These are phyloP conservation scores for Scytalidium lignicola DNA, from an alignment of 2,329 filamentous ascomycete genomes.

Conservation along the genomic window DNA sequence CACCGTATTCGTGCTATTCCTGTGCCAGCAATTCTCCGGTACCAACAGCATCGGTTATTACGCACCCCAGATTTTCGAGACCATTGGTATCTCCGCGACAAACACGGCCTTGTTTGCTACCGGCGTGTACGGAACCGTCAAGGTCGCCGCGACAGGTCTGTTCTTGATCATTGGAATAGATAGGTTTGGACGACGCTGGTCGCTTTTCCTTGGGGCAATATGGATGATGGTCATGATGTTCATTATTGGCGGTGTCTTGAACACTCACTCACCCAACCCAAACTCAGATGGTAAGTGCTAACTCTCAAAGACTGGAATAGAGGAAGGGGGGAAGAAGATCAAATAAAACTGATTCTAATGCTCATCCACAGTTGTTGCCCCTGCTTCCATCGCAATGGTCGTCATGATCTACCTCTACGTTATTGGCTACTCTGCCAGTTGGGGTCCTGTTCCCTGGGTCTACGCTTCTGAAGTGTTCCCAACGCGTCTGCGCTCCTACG, in stretches of 20 bases:
- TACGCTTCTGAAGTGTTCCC: conserved; percentile 49
- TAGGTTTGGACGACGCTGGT: conserved; percentile 40
- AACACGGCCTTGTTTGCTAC: conserved; percentile 61
- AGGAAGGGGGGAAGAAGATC: too few species aligned
- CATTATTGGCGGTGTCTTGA: conserved; percentile 43
- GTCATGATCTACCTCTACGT: conserved; percentile 24
- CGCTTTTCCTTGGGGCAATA: conserved; percentile 42
- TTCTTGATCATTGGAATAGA: conserved; percentile 46
- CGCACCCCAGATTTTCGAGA: conserved; percentile 53
- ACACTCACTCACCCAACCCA: conserved; percentile 33
- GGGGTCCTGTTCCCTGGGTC: conserved; percentile 48
- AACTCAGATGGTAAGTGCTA: conserved; percentile 36
- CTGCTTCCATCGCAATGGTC: conserved; percentile 27
- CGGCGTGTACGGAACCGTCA: conserved; percentile 67
- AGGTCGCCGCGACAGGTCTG: conserved; percentile 54
- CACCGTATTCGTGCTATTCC: conserved; percentile 36
- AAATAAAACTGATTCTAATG: conserved; percentile 14
- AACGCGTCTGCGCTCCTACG: conserved; percentile 43
- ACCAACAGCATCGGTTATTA: conserved; percentile 21
- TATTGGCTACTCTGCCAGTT: conserved; percentile 43
- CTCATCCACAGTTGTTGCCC: conserved; percentile 34
- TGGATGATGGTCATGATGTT: conserved; percentile 49
- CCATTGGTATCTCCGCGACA: conserved; percentile 54
- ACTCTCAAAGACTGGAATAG: too few species aligned
- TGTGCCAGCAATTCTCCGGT: conserved; percentile 34